These are phyloP conservation scores for Heliamphora pulchella DNA, from an alignment of 179 eudicot genomes.

Conservation along the genomic window DNA sequence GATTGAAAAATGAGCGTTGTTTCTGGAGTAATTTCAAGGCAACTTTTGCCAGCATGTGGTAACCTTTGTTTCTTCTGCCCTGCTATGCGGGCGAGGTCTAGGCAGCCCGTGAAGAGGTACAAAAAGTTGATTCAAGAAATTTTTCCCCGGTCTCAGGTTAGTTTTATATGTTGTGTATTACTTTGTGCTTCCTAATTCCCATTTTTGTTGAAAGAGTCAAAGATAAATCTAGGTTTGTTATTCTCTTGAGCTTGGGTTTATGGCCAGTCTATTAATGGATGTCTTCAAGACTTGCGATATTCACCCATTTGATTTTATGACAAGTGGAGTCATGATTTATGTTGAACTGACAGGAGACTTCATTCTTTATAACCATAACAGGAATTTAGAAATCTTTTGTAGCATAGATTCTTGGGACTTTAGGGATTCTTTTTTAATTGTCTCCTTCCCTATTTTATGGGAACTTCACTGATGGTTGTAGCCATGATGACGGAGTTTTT, in stretches of 20 bases:
- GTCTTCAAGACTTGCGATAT: not conserved
- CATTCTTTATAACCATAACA: not conserved
- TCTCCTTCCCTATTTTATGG: not conserved
- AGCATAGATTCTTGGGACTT: not conserved
- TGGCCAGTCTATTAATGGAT: not conserved
- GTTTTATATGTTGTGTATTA: constrained; percentile 17
- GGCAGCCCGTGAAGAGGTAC: constrained; percentile 97
- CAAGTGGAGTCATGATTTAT: not conserved
- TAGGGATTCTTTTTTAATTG: not conserved
- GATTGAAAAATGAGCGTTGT: constrained; percentile 51
- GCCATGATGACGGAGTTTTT: too few species aligned
- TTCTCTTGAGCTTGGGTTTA: not conserved
- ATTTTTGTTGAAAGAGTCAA: not conserved
- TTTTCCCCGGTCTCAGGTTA: constrained; percentile 74
- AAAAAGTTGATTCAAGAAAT: constrained; percentile 83
- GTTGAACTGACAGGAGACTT: not conserved
- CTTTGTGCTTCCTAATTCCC: not conserved
- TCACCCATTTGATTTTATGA: not conserved
- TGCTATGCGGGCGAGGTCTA: constrained; percentile 72
- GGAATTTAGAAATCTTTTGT: not conserved
- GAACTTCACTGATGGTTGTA: not conserved
- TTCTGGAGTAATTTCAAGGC: constrained; percentile 86
- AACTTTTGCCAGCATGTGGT: constrained; percentile 86
- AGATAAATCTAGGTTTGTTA: not conserved
- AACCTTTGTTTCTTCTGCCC: constrained; percentile 85